Evolutionary conservation across 495 filamentous ascomycete species (phyloP), one percentile per base, ranked within the genome.

Genomic region (Penicillium antarcticum): DNA sequence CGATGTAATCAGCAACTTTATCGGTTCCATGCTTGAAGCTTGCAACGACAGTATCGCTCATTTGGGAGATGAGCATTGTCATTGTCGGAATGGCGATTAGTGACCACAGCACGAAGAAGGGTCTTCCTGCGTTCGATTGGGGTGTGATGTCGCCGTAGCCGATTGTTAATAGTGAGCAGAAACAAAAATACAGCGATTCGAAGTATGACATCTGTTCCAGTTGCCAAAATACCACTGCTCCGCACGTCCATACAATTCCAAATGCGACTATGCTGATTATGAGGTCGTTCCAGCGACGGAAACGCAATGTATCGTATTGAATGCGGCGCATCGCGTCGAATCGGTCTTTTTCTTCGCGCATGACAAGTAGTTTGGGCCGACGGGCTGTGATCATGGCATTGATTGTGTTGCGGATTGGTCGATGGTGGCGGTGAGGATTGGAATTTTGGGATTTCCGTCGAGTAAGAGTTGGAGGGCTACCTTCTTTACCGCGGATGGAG

Each of bases 71-170:
- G 1, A 87, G 75, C 50, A 84, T 80, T 1, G 83, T 86, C 82
- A 87, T 86, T 2, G 83, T 87, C 1, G 83, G 83, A 5, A 87
- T 77, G 23, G 83, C 82, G 29, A 86, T 69, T 0, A 86, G 69
- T 5, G 76, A 79, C 92, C 92, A 97, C 53, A 95, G 83, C 7
- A 97, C 87, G 67, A 95, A 96, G 61, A 96, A 92, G 0, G 89
- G 79, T 48, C 86, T 85, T 1, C 86, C 88, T 2, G 85, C 76
- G 60, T 91, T 92, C 6, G 84, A 87, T 12, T 78, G 68, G 0
- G 87, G 89, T 9, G 82, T 82, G 32, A 86, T 75, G 55, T 96
- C 91, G 0, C 92, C 92, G 63, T 96, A 97, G 1, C 92, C 92
- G 48, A 97, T 91, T 0, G 92, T 96, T 5, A 95, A 70, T 26